Evolutionary conservation across 192 early-diverging fungal species (phyloP).

Genomic region (Oehlia diaphana): DNA sequence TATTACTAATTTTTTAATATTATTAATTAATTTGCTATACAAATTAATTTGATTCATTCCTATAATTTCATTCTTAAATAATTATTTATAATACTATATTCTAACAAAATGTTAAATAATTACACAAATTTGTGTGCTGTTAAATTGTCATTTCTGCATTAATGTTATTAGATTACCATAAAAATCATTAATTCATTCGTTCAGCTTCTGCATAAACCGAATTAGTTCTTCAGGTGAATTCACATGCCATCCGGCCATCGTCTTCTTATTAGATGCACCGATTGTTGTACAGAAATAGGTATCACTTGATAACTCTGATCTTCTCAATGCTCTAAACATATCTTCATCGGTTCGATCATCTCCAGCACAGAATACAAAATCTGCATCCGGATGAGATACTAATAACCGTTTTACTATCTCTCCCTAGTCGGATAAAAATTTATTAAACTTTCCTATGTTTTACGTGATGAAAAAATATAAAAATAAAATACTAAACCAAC

Average conservation of each 20-base stretch:
- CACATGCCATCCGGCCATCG: conserved; percentile 84
- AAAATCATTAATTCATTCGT: background rate
- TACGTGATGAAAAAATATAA: background rate
- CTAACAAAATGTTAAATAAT: no score
- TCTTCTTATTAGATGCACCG: conserved; percentile 86
- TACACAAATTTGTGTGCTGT: no score
- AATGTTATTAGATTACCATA: background rate
- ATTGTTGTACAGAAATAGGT: conserved; percentile 77
- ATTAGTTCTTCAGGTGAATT: conserved; percentile 66
- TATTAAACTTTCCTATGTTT: background rate
- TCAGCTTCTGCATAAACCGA: conserved; percentile 7
- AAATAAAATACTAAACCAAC: background rate
- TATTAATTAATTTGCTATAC: no score
- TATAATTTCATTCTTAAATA: no score
- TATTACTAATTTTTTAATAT: no score
- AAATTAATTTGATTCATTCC: no score
- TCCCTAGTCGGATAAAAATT: conserved; percentile 44
- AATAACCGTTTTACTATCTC: conserved; percentile 92
- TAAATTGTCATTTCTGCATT: no score
- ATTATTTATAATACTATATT: no score
- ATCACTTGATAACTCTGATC: conserved; percentile 24
- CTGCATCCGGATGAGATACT: conserved; percentile 59
- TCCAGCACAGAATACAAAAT: conserved; percentile 95
- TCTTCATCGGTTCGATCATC: conserved; percentile 98
- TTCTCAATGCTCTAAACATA: conserved; percentile 82